Base-by-base conservation (phyloP, 140 eudicot genomes). In the Ambrosia hybrid region DNA sequence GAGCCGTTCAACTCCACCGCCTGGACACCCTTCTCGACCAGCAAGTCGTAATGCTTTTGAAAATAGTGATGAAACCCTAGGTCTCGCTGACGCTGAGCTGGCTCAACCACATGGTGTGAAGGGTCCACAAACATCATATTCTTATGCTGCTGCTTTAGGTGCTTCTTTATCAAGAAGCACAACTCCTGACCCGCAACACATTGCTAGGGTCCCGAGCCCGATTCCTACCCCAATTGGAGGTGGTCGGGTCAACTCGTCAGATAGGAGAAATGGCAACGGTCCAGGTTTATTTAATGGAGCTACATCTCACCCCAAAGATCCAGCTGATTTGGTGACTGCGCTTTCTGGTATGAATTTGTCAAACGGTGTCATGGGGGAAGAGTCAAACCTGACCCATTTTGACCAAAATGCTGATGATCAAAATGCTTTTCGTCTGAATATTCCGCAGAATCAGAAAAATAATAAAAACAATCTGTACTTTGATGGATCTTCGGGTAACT, bases 11-110 rank as follows among this genome's bases (percentile, higher is more conserved):
- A 84, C 87, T 81, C 91, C 97, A 67, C 81, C 76, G 3, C 77
- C 97, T 55, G 85, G 99, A 15, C 95, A 86, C 73, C 95, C 97
- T n/a, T 94, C 99, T 43, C 95, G 99, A 65, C 97, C 99, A 1
- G 91, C 91, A 6, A 94, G 99, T 69, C 89, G 99, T 67, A 90
- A 83, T 77, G 85, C 97, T 68, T 91, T 86, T 71, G 95, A 88
- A 60, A 91, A 73, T 37, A 84, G 76, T 71, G 76, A 79, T 15
- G 90, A 81, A 46, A 63, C 68, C 56, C 45, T 85, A 56, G 76
- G 83, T 46, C 71, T 84, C 0, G 85, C 76, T 6, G 95, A 94
- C 51, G 84, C 85, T 70, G 99, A 92, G 75, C 83, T 89, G 85
- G 85, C 80, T 48, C 89, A 76, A 53, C 53, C 69, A n/a, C 88